Percentiles rank a stretch among this genome's conserved stretches.
phyloP scores from a whole-genome alignment of 352 stramenopile genomes.

The Phytophthora fragariae region DNA sequence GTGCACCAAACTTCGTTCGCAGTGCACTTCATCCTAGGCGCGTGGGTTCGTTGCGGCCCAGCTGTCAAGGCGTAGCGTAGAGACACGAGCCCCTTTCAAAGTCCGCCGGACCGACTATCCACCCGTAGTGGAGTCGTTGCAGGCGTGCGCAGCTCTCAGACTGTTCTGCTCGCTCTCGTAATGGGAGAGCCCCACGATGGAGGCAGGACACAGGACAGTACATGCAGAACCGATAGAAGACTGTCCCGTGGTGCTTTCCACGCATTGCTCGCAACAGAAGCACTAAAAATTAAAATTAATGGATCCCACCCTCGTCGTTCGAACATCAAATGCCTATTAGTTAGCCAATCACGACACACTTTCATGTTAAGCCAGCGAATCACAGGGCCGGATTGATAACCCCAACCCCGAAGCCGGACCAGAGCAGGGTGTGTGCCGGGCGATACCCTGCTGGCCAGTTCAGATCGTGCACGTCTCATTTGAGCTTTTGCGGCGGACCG shows the following conservation, averaged over 20 bases:
- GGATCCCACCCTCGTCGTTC: conserved; percentile 1
- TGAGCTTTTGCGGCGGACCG: conserved; percentile 31
- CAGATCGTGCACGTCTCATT: conserved; percentile 28
- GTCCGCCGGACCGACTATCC: conserved; percentile 23
- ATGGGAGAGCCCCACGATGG: not conserved
- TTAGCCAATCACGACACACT: conserved; percentile 16
- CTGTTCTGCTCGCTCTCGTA: not conserved
- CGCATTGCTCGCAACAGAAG: not conserved
- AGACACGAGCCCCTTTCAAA: conserved; percentile 25
- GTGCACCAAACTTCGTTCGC: not conserved
- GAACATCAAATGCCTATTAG: conserved; percentile 20
- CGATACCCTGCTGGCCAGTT: conserved; percentile 19
- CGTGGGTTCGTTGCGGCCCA: conserved; percentile 11
- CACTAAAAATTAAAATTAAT: conserved; percentile 7
- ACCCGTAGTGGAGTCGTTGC: conserved; percentile 20
- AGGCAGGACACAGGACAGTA: not conserved
- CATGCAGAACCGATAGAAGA: not conserved
- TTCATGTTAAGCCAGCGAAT: conserved; percentile 24
- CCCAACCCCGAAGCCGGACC: conserved; percentile 25
- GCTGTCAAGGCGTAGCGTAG: conserved; percentile 14
- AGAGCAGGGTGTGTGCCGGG: conserved; percentile 29
- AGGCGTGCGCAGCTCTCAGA: not conserved
- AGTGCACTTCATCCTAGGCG: not conserved
- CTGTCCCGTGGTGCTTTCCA: conserved; percentile 17
- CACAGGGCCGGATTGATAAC: conserved; percentile 12